A percentile compares a stretch with the other conserved stretches of the same genome.
Conservation (phyloP, 225 moss, liverwort and hornwort species). For the Anthoceros angustus region DNA sequence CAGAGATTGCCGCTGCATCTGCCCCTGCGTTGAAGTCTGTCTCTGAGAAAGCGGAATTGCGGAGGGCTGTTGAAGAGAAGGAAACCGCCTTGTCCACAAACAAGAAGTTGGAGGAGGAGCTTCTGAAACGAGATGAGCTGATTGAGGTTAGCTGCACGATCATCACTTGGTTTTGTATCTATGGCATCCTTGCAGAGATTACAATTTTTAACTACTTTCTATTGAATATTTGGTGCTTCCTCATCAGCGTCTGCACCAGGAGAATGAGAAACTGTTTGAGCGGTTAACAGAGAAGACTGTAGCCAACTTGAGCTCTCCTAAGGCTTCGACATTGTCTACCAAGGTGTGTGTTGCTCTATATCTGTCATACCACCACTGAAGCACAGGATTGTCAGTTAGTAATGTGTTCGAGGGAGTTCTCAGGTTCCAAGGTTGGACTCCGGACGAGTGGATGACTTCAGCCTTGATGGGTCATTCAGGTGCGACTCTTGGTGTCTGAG, state of each 20-base stretch:
- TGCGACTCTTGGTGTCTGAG: conserved; percentile 9
- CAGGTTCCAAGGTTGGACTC: conserved; percentile 29
- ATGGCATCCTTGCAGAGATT: not conserved
- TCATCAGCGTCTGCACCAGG: conserved; percentile 73
- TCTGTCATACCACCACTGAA: not conserved
- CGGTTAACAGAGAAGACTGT: conserved; percentile 67
- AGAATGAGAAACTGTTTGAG: conserved; percentile 99
- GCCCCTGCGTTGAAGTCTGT: conserved; percentile 40
- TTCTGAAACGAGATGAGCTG: conserved; percentile 77
- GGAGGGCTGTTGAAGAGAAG: conserved; percentile 33
- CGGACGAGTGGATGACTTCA: conserved; percentile 45
- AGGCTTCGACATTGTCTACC: conserved; percentile 22
- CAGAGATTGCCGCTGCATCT: conserved; percentile 20
- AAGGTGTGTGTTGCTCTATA: conserved; percentile 16
- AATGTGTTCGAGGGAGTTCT: not conserved
- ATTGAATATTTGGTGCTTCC: conserved; percentile 7
- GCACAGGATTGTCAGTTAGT: not conserved
- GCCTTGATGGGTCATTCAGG: conserved; percentile 37
- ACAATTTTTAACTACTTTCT: too few relatives aligned
- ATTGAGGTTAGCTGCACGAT: conserved; percentile 29
- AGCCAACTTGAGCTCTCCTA: conserved; percentile 33
- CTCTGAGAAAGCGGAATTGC: conserved; percentile 27
- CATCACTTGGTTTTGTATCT: not conserved
- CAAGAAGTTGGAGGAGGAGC: conserved; percentile 82
- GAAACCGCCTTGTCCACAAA: conserved; percentile 55